Conservation (phyloP, 164 flowering plant genomes). For the Aristolochia californica region DNA sequence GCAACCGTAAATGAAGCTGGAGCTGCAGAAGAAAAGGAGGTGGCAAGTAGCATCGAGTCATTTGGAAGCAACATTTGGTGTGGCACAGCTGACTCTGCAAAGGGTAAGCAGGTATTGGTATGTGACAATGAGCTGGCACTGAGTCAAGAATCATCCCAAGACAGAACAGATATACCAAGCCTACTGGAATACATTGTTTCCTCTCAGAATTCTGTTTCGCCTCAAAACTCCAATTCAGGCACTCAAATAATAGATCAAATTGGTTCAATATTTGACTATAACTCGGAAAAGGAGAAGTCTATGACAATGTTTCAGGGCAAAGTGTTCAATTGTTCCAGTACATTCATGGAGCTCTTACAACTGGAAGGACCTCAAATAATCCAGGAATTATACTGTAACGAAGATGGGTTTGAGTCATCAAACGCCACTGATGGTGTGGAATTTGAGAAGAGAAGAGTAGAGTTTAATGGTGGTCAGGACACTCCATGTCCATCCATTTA, state of each 20-base stretch:
- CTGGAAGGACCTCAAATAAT: conserved; percentile 14
- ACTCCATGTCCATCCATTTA: conserved; percentile 6
- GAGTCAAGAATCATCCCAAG: conserved; percentile 7
- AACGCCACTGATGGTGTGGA: neutral
- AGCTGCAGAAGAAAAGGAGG: conserved; percentile 11
- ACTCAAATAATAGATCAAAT: conserved; percentile 22
- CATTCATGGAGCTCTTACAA: conserved; percentile 19
- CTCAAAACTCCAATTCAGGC: conserved; percentile 22
- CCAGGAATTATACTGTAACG: conserved; percentile 18
- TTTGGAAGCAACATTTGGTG: conserved; percentile 9
- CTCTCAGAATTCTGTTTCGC: conserved; percentile 15
- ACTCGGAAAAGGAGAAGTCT: conserved; percentile 42
- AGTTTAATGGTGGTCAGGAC: conserved; percentile 4
- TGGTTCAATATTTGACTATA: conserved; percentile 45
- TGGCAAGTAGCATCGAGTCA: conserved; percentile 14
- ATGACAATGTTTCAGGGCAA: conserved; percentile 10
- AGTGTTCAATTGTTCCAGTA: conserved; percentile 3
- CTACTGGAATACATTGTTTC: conserved; percentile 10
- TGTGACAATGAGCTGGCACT: neutral
- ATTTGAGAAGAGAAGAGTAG: neutral
- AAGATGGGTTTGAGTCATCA: conserved; percentile 6
- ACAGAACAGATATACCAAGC: conserved; percentile 3
- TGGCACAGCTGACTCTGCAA: neutral
- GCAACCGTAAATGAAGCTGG: conserved; percentile 6
- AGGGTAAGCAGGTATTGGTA: conserved; percentile 5